Conservation (phyloP, 2,329 filamentous ascomycete species). For the Fusarium dimerum region DNA sequence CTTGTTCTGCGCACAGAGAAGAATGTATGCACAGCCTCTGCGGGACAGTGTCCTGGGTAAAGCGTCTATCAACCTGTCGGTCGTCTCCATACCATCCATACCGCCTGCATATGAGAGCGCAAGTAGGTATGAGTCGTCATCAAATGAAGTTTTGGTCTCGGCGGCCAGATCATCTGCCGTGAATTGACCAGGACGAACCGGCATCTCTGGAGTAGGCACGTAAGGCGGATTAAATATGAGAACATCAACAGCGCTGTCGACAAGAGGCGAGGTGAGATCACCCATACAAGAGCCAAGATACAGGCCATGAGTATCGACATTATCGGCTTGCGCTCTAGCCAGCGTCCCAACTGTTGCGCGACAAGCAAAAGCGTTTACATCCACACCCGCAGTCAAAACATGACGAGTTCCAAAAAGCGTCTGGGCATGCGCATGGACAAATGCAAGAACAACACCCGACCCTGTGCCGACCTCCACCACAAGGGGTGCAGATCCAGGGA, state of each 20-base stretch:
- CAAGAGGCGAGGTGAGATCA: constrained; percentile 68
- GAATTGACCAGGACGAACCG: constrained; percentile 46
- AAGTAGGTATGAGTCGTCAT: constrained; percentile 80
- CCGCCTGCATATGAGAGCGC: constrained; percentile 89
- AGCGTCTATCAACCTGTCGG: constrained; percentile 71
- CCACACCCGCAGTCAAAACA: constrained; percentile 73
- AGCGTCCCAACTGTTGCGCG: constrained; percentile 72
- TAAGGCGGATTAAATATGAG: constrained; percentile 97
- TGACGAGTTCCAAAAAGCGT: constrained; percentile 71
- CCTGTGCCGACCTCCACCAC: constrained; percentile 87
- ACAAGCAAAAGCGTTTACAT: constrained; percentile 86
- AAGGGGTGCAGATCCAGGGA: constrained; percentile 57
- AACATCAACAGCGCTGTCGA: constrained; percentile 66
- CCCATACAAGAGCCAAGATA: constrained; percentile 69
- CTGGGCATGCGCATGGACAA: constrained; percentile 73
- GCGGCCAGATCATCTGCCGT: constrained; percentile 24
- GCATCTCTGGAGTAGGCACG: constrained; percentile 80
- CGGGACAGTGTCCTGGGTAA: constrained; percentile 64
- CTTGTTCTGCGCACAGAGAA: constrained; percentile 89
- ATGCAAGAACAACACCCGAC: constrained; percentile 91
- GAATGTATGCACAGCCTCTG: constrained; percentile 81
- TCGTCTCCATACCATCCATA: constrained; percentile 89
- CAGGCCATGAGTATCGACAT: constrained; percentile 40
- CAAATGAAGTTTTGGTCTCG: constrained; percentile 55
- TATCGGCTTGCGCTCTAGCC: constrained; percentile 40